Base-by-base conservation (phyloP, 208 protist species). In the Trypanosoma lewisi region DNA sequence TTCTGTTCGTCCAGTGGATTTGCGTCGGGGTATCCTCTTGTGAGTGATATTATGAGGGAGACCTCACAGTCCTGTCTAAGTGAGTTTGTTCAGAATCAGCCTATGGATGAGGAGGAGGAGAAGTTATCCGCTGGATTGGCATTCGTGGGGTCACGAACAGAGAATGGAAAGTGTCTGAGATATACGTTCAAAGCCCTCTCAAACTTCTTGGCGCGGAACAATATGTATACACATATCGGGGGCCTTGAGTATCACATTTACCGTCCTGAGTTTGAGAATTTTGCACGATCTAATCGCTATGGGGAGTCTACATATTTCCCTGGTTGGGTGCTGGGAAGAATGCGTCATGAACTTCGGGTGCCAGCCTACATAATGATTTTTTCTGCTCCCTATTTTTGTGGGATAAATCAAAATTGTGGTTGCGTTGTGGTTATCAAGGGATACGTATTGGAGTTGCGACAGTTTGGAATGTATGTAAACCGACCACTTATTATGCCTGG, bases 41-140 rank as follows among this genome's bases (percentile, higher is more conserved):
- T 88, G 27, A 30, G 64, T 48, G 67, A 89, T 9, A 83, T 93
- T 56, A 57, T 75, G 23, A 48, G 51, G 23, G 73, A 65, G 21
- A 0, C 33, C 4, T 80, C 66, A 37, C 68, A 73, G 31, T 57
- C 56, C 52, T 42, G 48, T 19, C 60, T 88, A 37, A 58, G 56
- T 36, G 85, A 91, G 74, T 90, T 91, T 77, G 76, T 90, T 21
- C 41, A 85, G 14, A 94, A 94, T 74, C 71, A 79, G 55, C 80
- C 67, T 4, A 94, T 92, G 83, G 83, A 91, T 64, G 88, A 94
- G 50, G 85, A 89, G 45, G 84, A 92, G 70, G 82, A 92, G 52
- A 79, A 78, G 37, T 65, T 86, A 33, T 61, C 70, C 0, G 75
- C 73, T 19, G 80, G 79, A 12, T 80, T 70, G 48, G 81, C 81